These are phyloP conservation scores for Aspergillus sp. DNA, from an alignment of 2,329 filamentous ascomycete species.

Conservation along the genomic window DNA sequence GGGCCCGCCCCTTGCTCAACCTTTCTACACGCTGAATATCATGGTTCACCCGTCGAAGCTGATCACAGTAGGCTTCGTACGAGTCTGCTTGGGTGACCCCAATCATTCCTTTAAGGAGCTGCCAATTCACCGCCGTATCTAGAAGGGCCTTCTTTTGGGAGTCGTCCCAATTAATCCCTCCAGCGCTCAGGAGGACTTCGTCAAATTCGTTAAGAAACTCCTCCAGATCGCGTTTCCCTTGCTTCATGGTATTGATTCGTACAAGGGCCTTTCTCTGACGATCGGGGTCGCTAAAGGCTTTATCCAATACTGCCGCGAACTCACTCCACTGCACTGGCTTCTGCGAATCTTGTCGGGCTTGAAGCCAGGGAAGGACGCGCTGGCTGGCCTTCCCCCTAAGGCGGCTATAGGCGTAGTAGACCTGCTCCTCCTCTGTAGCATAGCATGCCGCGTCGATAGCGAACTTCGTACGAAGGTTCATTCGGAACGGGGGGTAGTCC, in stretches of 20 bases:
- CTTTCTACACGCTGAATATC: background rate
- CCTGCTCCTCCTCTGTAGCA: background rate
- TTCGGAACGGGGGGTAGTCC: background rate
- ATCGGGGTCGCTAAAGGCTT: background rate
- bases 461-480: background rate
- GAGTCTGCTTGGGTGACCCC: background rate
- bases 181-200: background rate
- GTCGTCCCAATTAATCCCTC: background rate
- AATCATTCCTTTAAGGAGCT: background rate
- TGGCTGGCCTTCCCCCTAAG: background rate
- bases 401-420: background rate
- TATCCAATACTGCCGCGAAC: no score
- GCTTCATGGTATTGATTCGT: background rate
- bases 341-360: background rate
- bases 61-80: background rate
- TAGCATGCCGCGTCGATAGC: background rate
- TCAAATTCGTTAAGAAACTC: background rate
- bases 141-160: background rate
- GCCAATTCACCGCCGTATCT: background rate
- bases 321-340: background rate
- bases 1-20: background rate
- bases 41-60: background rate
- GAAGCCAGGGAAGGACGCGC: background rate
- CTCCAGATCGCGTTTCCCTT: background rate
- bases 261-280: background rate